Conservation (phyloP, 2,329 filamentous ascomycete species). For the Aspergillus sp. region DNA sequence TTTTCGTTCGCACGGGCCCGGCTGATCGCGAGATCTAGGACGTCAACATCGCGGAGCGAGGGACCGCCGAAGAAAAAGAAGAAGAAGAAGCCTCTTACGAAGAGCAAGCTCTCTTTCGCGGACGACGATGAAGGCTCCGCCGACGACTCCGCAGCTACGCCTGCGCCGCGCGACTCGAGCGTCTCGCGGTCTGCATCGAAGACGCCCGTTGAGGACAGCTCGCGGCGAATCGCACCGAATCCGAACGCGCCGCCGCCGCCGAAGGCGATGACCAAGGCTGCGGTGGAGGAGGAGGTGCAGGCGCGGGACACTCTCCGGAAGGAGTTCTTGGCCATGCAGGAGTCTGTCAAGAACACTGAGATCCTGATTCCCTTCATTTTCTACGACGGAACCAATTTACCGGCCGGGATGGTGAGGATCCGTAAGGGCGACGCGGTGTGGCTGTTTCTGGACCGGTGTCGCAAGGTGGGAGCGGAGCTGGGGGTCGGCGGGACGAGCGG, state of each 20-base stretch:
- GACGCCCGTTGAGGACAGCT: conserved; percentile 25
- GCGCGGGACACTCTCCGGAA: conserved; percentile 65
- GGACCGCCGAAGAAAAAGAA: conserved; percentile 40
- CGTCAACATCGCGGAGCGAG: conserved; percentile 39
- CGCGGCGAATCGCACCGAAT: conserved; percentile 34
- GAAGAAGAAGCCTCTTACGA: conserved; percentile 52
- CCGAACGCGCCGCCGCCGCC: conserved; percentile 47
- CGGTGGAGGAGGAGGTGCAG: conserved; percentile 68
- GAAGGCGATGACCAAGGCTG: conserved; percentile 65
- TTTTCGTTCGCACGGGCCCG: conserved; percentile 5
- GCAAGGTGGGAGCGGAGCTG: conserved; percentile 79
- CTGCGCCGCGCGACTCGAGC: conserved; percentile 29
- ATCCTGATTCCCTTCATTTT: conserved; percentile 92
- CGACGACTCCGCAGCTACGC: conserved; percentile 28
- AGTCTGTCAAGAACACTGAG: conserved; percentile 78
- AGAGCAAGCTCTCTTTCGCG: conserved; percentile 53
- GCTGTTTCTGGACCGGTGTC: conserved; percentile 84
- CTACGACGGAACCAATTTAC: conserved; percentile 86
- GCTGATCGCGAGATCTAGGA: conserved; percentile 51
- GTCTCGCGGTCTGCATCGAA: conserved; percentile 30
- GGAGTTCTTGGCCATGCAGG: conserved; percentile 74
- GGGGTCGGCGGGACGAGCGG: conserved; percentile 57
- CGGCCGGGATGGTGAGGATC: conserved; percentile 71
- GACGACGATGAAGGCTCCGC: conserved; percentile 57
- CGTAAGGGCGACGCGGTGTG: conserved; percentile 91